Percentiles rank a stretch among this genome's conserved stretches.
phyloP scores from a whole-genome alignment of 352 stramenopile species.

The Phytophthora pistaciae region DNA sequence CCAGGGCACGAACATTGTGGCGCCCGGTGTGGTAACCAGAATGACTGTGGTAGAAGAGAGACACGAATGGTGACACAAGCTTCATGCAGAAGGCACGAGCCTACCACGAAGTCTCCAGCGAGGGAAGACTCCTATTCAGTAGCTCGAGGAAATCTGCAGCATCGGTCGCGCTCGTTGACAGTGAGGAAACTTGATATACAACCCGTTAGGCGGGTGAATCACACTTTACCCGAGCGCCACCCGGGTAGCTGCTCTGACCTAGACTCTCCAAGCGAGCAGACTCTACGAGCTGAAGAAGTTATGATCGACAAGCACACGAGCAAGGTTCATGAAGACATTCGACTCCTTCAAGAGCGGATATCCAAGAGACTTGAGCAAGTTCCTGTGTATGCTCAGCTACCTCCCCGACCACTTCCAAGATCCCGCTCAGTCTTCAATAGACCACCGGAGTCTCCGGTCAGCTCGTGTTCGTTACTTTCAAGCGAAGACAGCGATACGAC shows the following conservation, averaged over 20 bases:
- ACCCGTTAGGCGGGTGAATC: background rate
- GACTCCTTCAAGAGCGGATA: conserved; percentile 72
- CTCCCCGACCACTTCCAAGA: conserved; percentile 11
- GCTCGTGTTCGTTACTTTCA: conserved; percentile 45
- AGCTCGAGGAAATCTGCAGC: background rate
- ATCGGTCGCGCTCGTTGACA: background rate
- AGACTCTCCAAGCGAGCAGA: conserved; percentile 1
- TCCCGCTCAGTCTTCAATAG: background rate
- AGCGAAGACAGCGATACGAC: conserved; percentile 30
- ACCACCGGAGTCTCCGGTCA: conserved; percentile 24
- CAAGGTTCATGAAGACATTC: conserved; percentile 81
- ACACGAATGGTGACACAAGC: background rate
- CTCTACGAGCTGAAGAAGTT: conserved; percentile 30
- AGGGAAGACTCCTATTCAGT: background rate
- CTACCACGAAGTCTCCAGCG: background rate
- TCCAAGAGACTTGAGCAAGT: conserved; percentile 63
- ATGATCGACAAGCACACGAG: conserved; percentile 67
- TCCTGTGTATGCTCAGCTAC: conserved; percentile 17
- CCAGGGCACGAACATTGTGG: conserved; percentile 8
- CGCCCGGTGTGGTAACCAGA: conserved; percentile 3
- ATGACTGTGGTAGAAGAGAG: conserved; percentile 7
- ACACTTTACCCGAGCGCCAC: background rate
- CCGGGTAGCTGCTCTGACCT: background rate
- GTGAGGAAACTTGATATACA: background rate
- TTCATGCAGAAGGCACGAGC: conserved; percentile 14